These are phyloP conservation scores for Hamamelis virginiana DNA, from an alignment of 164 flowering plant genomes.

Conservation along the genomic window DNA sequence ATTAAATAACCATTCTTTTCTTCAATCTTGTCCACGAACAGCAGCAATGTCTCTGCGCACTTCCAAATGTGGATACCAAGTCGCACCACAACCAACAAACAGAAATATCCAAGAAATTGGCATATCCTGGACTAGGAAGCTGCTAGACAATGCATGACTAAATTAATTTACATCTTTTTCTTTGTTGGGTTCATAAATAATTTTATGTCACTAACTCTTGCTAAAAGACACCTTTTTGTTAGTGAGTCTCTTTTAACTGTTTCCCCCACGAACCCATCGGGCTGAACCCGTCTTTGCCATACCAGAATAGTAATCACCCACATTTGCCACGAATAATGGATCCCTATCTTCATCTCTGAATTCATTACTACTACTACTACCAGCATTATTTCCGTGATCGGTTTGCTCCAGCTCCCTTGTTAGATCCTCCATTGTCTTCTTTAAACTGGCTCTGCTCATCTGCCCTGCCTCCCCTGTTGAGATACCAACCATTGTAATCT, in stretches of 20 bases:
- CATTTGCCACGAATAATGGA: conserved; percentile 93
- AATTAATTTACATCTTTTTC: conserved; percentile 5
- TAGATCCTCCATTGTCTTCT: conserved; percentile 82
- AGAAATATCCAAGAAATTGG: not conserved
- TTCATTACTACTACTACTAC: conserved; percentile 17
- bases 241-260: conserved; percentile 11
- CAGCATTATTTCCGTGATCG: conserved; percentile 31
- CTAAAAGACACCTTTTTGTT: not conserved
- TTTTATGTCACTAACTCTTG: not conserved
- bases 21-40: not conserved
- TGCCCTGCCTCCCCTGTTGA: conserved; percentile 71
- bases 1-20: no score
- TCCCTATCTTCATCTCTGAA: conserved; percentile 57
- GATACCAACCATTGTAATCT: conserved; percentile 93
- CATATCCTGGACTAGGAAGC: not conserved
- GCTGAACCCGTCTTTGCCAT: conserved; percentile 49
- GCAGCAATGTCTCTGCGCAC: no score
- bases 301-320: conserved; percentile 65
- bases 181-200: not conserved
- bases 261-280: conserved; percentile 49
- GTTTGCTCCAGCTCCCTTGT: conserved; percentile 66
- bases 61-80: not conserved
- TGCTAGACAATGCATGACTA: not conserved
- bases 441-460: conserved; percentile 67
- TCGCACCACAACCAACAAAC: not conserved